Conservation (phyloP, 148 eudicot genomes). For the Rhododendron henanense region DNA sequence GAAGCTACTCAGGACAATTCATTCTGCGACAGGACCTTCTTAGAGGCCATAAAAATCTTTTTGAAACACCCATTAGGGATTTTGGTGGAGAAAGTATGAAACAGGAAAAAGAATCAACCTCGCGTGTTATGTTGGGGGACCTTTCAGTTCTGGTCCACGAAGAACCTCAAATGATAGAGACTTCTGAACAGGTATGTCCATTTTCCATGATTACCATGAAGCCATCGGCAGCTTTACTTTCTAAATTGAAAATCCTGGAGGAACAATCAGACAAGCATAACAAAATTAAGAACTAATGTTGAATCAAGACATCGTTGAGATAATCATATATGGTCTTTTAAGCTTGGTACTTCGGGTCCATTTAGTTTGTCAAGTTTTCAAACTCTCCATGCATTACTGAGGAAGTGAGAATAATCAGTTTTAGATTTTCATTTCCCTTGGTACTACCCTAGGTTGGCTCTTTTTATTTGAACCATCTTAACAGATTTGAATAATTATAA, state of each 20-base stretch:
- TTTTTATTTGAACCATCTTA: not conserved
- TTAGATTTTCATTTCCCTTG: not conserved
- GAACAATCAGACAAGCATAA: not conserved
- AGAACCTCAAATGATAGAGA: constrained; percentile 8
- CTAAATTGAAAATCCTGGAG: not conserved
- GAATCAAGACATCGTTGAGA: not conserved
- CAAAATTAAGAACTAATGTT: not conserved
- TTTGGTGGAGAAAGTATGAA: constrained; percentile 9
- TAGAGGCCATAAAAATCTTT: constrained; percentile 17
- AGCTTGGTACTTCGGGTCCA: not conserved
- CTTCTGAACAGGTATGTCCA: constrained; percentile 20
- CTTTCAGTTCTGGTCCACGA: not conserved
- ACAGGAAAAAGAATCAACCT: constrained; percentile 9
- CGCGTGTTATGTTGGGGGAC: not conserved
- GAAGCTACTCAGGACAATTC: constrained; percentile 30
- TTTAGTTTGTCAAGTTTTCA: not conserved
- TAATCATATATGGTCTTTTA: not conserved
- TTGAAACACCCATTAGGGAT: constrained; percentile 14
- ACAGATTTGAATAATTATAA: not conserved
- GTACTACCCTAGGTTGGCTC: not conserved
- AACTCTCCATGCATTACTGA: not conserved
- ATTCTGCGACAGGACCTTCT: constrained; percentile 26
- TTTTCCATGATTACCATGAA: not conserved
- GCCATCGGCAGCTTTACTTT: not conserved
- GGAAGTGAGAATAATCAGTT: not conserved